A percentile compares a stretch with the other conserved stretches of the same genome.
Conservation (phyloP, 352 stramenopile genomes). For the Phytophthora multivora region DNA sequence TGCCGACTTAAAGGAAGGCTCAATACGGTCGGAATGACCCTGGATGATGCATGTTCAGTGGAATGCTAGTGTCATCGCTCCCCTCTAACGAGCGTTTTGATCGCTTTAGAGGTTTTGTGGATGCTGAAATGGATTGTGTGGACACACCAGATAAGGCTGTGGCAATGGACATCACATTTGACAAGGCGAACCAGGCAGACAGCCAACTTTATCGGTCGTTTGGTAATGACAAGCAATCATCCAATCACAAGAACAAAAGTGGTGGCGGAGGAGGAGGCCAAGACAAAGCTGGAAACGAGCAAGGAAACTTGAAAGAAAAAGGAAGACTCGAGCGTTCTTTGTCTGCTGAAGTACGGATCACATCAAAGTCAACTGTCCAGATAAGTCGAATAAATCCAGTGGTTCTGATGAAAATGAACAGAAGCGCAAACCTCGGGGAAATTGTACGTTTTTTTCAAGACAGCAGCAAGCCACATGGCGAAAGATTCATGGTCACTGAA, state of each 20-base stretch:
- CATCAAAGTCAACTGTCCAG: not conserved
- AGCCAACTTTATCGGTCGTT: conserved; percentile 2
- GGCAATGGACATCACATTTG: conserved; percentile 2
- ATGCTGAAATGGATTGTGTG: conserved; percentile 7
- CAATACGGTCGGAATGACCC: conserved; percentile 9
- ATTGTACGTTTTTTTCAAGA: conserved; percentile 7
- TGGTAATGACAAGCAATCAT: conserved; percentile 1
- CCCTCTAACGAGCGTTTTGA: conserved; percentile 13
- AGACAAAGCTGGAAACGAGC: not conserved
- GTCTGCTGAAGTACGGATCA: conserved; percentile 6
- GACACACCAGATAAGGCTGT: conserved; percentile 11
- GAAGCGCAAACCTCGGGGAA: not conserved
- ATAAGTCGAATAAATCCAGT: not conserved
- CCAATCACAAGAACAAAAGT: not conserved
- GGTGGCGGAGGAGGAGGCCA: not conserved
- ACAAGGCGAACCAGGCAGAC: conserved; percentile 15
- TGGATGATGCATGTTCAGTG: conserved; percentile 10
- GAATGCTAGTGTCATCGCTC: conserved; percentile 10
- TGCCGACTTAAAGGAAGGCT: not conserved
- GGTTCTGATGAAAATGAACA: not conserved
- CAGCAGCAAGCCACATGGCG: not conserved
- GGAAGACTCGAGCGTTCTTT: conserved; percentile 6
- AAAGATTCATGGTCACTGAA: no score
- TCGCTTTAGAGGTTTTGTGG: conserved; percentile 7
- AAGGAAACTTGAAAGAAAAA: not conserved